Evolutionary conservation across 2,329 filamentous ascomycete species (phyloP).

Genomic region (Sporothrix phasma): DNA sequence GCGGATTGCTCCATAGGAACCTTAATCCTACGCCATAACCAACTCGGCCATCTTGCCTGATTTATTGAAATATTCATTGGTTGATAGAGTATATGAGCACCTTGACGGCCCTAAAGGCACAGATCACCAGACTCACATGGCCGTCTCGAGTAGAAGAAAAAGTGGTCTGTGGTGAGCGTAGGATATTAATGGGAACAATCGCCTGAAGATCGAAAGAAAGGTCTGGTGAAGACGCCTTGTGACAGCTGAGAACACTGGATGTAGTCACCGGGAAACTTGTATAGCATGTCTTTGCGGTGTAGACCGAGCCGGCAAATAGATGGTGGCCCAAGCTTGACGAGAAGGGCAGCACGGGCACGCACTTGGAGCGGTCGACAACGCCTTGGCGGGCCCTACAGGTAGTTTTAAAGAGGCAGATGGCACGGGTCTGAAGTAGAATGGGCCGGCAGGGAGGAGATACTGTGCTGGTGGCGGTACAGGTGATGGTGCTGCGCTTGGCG

Average conservation of each 20-base stretch:
- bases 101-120: too few species aligned
- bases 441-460: constrained; percentile 17
- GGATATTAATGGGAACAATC: too few species aligned
- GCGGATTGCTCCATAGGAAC: constrained; percentile 26
- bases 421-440: constrained; percentile 26
- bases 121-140: too few species aligned
- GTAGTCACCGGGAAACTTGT: constrained; percentile 25
- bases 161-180: too few species aligned
- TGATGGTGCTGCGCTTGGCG: not conserved
- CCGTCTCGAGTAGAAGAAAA: too few species aligned
- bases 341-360: constrained; percentile 27
- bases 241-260: constrained; percentile 24
- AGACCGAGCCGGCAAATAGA: constrained; percentile 27
- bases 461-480: not conserved
- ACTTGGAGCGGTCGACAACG: constrained; percentile 24
- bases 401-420: constrained; percentile 25
- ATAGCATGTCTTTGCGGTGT: constrained; percentile 20
- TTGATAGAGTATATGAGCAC: not conserved
- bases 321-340: constrained; percentile 28
- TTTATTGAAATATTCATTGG: not conserved
- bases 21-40: constrained; percentile 24
- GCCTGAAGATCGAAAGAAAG: too few species aligned
- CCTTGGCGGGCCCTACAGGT: constrained; percentile 14
- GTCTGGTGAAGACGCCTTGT: constrained; percentile 19
- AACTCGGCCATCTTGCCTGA: constrained; percentile 22